phyloP scores from a whole-genome alignment of 2,329 filamentous ascomycete species.

The Botryotinia calthae region DNA sequence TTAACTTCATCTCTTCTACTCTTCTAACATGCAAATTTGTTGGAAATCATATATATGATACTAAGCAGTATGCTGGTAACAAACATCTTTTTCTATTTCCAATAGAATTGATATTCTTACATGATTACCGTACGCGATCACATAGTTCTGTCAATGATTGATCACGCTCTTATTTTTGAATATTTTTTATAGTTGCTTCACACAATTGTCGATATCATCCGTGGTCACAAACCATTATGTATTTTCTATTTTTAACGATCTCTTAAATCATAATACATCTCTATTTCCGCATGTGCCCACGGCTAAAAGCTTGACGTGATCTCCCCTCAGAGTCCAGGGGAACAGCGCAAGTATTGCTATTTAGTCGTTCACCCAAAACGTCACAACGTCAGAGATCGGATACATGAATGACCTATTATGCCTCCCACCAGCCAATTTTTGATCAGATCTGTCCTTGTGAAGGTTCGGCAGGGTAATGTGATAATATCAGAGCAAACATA shows the following conservation, averaged over 20 bases:
- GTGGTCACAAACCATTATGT: too few species aligned
- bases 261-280: neutral
- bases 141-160: neutral
- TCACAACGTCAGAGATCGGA: neutral
- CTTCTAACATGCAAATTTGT: neutral
- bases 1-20: neutral
- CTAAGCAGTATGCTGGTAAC: too few species aligned
- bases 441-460: neutral
- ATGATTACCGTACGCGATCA: neutral
- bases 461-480: neutral
- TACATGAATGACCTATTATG: neutral
- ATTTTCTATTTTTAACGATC: neutral
- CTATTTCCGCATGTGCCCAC: neutral
- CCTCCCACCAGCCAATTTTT: neutral
- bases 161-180: too few species aligned
- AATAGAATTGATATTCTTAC: neutral
- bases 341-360: neutral
- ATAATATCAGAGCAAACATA: neutral
- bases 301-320: neutral
- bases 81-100: too few species aligned
- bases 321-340: neutral
- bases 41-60: too few species aligned
- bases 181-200: neutral
- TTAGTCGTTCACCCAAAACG: too few species aligned
- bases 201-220: neutral